phyloP scores from a whole-genome alignment of 768 basidiomycete species.

The Rhodosporidiobolus sp. region DNA sequence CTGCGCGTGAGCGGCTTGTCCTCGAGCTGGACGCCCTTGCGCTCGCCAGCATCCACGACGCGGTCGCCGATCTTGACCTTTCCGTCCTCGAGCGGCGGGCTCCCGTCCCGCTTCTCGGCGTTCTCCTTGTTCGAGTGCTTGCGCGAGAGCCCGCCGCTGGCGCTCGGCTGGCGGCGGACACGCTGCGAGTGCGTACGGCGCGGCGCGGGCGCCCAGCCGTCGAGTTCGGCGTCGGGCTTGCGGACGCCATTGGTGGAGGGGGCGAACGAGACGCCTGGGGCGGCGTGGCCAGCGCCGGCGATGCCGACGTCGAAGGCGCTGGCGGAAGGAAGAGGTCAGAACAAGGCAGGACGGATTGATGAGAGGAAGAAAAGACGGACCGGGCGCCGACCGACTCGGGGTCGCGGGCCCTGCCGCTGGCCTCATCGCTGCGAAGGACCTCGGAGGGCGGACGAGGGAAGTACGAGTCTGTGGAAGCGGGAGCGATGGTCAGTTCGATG shows the following conservation, averaged over 20 bases:
- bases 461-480: constrained; percentile 26
- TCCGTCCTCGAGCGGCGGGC: not conserved
- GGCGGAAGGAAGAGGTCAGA: not conserved
- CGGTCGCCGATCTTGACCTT: constrained; percentile 13
- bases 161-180: constrained; percentile 17
- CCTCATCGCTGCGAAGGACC: constrained; percentile 17
- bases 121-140: constrained; percentile 1
- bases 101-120: not conserved
- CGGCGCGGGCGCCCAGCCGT: constrained; percentile 29
- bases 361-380: constrained; percentile 5
- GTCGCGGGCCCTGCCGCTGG: constrained; percentile 16
- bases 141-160: not conserved
- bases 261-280: constrained; percentile 37
- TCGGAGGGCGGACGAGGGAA: constrained; percentile 29
- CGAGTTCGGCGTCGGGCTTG: constrained; percentile 21
- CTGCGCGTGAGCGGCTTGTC: constrained; percentile 29
- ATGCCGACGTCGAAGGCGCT: constrained; percentile 32
- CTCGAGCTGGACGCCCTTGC: constrained; percentile 31
- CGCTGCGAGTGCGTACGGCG: constrained; percentile 34
- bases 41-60: constrained; percentile 19
- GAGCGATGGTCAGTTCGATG: no score
- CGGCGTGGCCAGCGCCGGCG: constrained; percentile 7
- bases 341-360: not conserved
- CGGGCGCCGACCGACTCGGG: constrained; percentile 26
- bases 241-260: constrained; percentile 12